These are phyloP conservation scores for Trichothecium sympodiale DNA, from an alignment of 2,329 filamentous ascomycete species.

Conservation along the genomic window DNA sequence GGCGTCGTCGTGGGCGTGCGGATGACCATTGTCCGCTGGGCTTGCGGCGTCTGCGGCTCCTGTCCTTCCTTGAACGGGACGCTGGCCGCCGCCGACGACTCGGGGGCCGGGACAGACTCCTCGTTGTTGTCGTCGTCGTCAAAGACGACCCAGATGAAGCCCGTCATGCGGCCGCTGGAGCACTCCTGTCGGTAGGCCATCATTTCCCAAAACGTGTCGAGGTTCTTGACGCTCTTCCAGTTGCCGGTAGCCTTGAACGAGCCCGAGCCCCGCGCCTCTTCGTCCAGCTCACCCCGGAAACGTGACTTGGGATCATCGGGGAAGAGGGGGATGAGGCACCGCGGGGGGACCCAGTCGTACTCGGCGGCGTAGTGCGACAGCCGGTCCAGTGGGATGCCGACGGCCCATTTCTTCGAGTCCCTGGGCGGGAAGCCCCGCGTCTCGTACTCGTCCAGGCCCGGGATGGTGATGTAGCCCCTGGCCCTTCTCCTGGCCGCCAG, in stretches of 20 bases:
- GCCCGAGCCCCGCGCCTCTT: slow-evolving; percentile 55
- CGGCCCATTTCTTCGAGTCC: slow-evolving; percentile 44
- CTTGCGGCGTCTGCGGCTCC: slow-evolving; percentile 20
- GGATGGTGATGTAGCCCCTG: slow-evolving; percentile 78
- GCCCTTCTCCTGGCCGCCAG: slow-evolving; percentile 35
- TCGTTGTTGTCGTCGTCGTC: slow-evolving; percentile 32
- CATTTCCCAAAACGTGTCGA: slow-evolving; percentile 97
- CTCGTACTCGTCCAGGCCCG: slow-evolving; percentile 74
- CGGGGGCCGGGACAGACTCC: slow-evolving; percentile 13
- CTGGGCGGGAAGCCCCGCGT: slow-evolving; percentile 53
- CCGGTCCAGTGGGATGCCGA: slow-evolving; percentile 58
- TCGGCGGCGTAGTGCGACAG: slow-evolving; percentile 53
- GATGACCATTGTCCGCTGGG: slow-evolving; percentile 5
- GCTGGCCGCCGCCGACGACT: slow-evolving; percentile 8
- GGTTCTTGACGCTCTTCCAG: slow-evolving; percentile 73
- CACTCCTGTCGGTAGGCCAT: slow-evolving; percentile 97
- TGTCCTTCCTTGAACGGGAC: too few species aligned
- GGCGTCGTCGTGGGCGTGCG: slow-evolving; percentile 20
- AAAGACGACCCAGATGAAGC: slow-evolving; percentile 90
- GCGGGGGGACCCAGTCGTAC: slow-evolving; percentile 53
- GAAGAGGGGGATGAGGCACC: slow-evolving; percentile 80
- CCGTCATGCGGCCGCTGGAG: slow-evolving; percentile 81
- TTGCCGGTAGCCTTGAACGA: slow-evolving; percentile 46
- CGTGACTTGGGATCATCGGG: slow-evolving; percentile 93
- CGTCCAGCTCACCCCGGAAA: slow-evolving; percentile 80